Evolutionary conservation across 83 land plant genomes (phyloP).

Genomic region (Larix sibirica): DNA sequence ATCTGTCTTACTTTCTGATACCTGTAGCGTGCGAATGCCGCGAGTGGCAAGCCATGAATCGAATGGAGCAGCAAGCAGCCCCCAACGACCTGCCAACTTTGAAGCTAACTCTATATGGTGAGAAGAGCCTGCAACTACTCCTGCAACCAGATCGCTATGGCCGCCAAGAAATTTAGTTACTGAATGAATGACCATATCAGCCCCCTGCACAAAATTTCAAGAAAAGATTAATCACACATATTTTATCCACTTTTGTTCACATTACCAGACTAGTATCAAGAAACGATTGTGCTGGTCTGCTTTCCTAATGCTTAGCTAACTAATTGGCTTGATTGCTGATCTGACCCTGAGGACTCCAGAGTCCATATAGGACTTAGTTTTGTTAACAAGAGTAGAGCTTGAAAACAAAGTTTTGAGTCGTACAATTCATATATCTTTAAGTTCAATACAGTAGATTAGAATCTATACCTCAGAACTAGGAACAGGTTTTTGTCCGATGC

Average conservation of each 20-base stretch:
- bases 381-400: background rate
- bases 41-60: constrained; percentile 32
- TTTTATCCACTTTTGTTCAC: background rate
- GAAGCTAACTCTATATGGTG: constrained; percentile 12
- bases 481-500: background rate
- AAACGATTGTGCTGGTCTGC: too few relatives aligned
- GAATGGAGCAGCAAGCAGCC: constrained; percentile 29
- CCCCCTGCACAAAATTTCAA: constrained; percentile 24
- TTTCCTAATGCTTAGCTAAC: background rate
- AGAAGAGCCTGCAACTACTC: constrained; percentile 30
- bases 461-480: background rate
- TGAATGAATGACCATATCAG: constrained; percentile 36
- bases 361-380: background rate
- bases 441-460: background rate
- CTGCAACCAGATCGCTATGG: constrained; percentile 36
- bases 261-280: background rate
- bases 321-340: background rate
- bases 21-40: constrained; percentile 30
- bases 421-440: background rate
- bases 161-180: constrained; percentile 40
- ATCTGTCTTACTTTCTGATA: background rate
- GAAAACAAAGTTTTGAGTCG: background rate
- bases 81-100: constrained; percentile 32
- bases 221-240: background rate
- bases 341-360: background rate